These are phyloP conservation scores for Backusella morwellensis DNA, from an alignment of 192 early-diverging fungal species.

Conservation along the genomic window DNA sequence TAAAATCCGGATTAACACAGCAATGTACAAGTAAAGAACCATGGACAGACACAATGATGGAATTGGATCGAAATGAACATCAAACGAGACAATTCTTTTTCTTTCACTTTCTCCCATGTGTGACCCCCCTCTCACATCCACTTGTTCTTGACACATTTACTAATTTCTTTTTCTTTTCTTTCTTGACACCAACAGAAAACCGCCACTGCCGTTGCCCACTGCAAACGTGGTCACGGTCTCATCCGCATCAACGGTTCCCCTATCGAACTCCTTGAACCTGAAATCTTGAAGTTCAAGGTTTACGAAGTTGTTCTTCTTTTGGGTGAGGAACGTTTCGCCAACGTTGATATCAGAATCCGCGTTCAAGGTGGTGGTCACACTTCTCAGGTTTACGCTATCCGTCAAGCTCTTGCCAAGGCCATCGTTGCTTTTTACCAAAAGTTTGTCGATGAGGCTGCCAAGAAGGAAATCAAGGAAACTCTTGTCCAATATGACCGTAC, in stretches of 20 bases:
- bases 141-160: not conserved
- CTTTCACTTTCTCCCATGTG: not conserved
- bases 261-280: constrained; percentile 94
- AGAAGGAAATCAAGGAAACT: constrained; percentile 98
- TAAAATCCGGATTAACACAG: not conserved
- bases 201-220: constrained; percentile 98
- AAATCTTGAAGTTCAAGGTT: constrained; percentile 96
- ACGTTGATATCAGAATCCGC: constrained; percentile 95
- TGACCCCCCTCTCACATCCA: not conserved
- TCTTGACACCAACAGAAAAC: constrained; percentile 69
- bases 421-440: constrained; percentile 99
- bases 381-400: constrained; percentile 97
- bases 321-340: constrained; percentile 94
- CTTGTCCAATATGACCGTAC: constrained; percentile 91
- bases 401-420: constrained; percentile 98
- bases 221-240: constrained; percentile 96
- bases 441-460: constrained; percentile 98
- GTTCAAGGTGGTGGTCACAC: constrained; percentile 95
- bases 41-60: not conserved
- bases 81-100: not conserved
- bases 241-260: constrained; percentile 98
- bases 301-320: constrained; percentile 97
- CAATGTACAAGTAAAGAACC: not conserved
- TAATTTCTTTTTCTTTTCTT: not conserved
- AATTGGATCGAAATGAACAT: not conserved